Evolutionary conservation across 108 stramenopile genomes (phyloP), one percentile per base, ranked within the genome.

Genomic region (Poteriospumella lacustris): DNA sequence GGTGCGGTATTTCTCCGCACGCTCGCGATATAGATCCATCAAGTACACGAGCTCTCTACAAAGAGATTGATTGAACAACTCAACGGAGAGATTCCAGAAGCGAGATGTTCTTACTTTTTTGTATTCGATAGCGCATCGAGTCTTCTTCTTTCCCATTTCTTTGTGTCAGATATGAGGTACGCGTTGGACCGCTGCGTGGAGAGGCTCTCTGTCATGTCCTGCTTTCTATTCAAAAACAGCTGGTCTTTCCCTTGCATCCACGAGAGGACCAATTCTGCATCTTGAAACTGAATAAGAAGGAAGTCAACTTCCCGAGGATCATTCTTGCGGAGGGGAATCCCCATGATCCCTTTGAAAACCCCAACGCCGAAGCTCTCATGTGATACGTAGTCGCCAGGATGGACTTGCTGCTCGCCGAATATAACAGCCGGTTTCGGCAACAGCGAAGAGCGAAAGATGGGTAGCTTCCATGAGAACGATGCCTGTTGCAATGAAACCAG

Each of bases 41-140:
- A 19, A 78, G 80, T 29, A n/a, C 31, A 59, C 83, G 80, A 12
- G 68, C 59, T 1, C 59, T 0, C 29, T 33, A 60, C 33, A 33
- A 38, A 0, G 59, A 33, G 0, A 38, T 38, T 3, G 59, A 33
- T 1, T 38, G 0, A 3, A 38, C 38, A 0, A 60, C 15, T 0
- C 34, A 0, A 81, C 2, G 72, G 68, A 41, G 78, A 77, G 33
- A 47, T 42, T 15, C 56, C 15, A 24, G 77, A 39, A 34, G 64
- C 80, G 34, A 77, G 77, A 68, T 73, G 72, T 24, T 78, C 83
- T 43, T 81, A 78, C 81, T 28, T 43, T 59, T 67, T 78, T 70
- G 1, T 76, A 39, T 43, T 70, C 70, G 24, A 58, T 43, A 36
- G 81, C 80, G n/a, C n/a, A n/a, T n/a, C n/a, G n/a, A n/a, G n/a